Percentiles rank a stretch among this genome's conserved stretches.
These are phyloP conservation scores for Diaporthe sp. DNA, from an alignment of 2,329 filamentous ascomycete genomes.

Conservation along the genomic window DNA sequence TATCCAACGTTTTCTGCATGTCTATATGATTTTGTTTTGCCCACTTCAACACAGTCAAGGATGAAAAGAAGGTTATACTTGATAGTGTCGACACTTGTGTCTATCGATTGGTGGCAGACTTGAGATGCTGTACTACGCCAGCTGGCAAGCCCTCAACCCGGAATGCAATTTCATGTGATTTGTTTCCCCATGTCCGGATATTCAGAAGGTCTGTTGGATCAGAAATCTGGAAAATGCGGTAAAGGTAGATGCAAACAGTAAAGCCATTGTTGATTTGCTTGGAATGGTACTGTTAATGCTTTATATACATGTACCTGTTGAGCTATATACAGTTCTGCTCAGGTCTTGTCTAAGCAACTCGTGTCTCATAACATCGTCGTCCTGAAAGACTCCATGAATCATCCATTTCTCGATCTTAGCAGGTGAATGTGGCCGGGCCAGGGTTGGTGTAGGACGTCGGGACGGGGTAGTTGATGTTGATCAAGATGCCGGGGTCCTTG, in stretches of 20 bases:
- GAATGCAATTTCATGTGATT: too few species aligned
- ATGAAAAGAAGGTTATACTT: too few species aligned
- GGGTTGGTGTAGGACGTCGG: constrained; percentile 46
- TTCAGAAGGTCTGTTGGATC: too few species aligned
- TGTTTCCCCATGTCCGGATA: background rate
- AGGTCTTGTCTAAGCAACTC: background rate
- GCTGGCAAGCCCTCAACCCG: too few species aligned
- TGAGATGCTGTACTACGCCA: too few species aligned
- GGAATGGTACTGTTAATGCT: background rate
- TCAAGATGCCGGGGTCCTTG: constrained; percentile 45
- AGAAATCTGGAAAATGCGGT: background rate
- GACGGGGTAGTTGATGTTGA: constrained; percentile 47
- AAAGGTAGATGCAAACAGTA: background rate
- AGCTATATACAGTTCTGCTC: constrained; percentile 15
- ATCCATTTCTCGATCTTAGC: background rate
- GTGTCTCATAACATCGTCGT: too few species aligned
- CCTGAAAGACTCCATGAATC: background rate
- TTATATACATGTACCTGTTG: background rate
- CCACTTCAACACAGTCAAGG: too few species aligned
- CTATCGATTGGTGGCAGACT: too few species aligned
- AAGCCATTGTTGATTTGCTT: background rate
- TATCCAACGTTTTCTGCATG: too few species aligned
- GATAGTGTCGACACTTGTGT: too few species aligned
- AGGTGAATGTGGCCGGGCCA: constrained; percentile 19
- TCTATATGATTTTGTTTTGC: too few species aligned